Percentiles rank a stretch among this genome's conserved stretches.
These are phyloP conservation scores for Juncus inflexus DNA, from an alignment of 176 grass and related monocot species.

Conservation along the genomic window DNA sequence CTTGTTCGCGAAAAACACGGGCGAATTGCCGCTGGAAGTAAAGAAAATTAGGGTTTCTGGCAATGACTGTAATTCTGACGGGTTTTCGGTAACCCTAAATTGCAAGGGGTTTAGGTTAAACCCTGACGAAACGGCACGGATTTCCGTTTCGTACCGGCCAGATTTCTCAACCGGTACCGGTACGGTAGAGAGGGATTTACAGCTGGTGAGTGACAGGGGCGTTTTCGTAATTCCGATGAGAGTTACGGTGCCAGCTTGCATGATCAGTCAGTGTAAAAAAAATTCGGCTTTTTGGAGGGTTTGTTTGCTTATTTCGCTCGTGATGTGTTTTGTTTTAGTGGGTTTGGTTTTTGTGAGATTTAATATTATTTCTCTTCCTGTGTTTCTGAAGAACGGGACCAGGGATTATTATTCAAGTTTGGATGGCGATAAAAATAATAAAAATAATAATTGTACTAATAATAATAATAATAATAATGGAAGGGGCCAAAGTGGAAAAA, in stretches of 20 bases:
- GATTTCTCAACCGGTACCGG: constrained; percentile 55
- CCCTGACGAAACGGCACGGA: constrained; percentile 61
- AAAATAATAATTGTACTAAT: no score
- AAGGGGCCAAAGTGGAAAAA: constrained; percentile 42
- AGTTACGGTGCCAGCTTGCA: constrained; percentile 53
- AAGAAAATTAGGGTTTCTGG: constrained; percentile 78
- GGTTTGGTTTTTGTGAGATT: constrained; percentile 42
- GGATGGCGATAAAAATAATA: background rate
- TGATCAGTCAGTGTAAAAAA: constrained; percentile 70
- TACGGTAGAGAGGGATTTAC: constrained; percentile 68
- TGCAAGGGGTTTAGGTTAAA: constrained; percentile 76
- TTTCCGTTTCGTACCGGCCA: constrained; percentile 62
- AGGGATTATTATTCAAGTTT: constrained; percentile 46
- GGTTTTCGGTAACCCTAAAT: constrained; percentile 46
- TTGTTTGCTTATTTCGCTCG: constrained; percentile 43
- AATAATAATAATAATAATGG: constrained; percentile 2
- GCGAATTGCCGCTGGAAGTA: constrained; percentile 78
- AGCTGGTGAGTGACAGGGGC: constrained; percentile 64
- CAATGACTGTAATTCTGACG: constrained; percentile 68
- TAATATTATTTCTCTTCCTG: constrained; percentile 11
- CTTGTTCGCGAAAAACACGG: constrained; percentile 85
- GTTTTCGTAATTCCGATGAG: constrained; percentile 86
- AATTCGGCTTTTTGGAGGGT: constrained; percentile 45
- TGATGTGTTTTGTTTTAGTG: constrained; percentile 39
- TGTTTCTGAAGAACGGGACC: constrained; percentile 31